phyloP scores from a whole-genome alignment of 2,329 filamentous ascomycete species.

The Fusarium temperatum region DNA sequence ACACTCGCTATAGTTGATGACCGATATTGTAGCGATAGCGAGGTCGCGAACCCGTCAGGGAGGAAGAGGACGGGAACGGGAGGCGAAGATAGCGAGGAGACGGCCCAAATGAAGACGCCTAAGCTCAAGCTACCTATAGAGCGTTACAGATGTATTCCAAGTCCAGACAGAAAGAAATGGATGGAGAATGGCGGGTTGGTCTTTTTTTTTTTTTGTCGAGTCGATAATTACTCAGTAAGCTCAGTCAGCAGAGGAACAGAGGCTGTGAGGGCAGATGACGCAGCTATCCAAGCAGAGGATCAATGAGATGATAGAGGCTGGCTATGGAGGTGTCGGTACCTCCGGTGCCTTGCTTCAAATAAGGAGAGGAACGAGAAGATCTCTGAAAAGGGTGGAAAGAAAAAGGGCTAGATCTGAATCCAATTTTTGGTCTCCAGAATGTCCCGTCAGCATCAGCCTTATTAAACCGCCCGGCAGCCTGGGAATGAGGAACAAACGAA shows the following conservation, averaged over 20 bases:
- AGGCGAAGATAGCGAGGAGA: not conserved
- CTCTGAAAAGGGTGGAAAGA: conserved; percentile 2
- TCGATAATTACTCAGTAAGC: conserved; percentile 1
- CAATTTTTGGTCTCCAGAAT: conserved; percentile 14
- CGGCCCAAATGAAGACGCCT: not conserved
- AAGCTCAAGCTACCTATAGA: conserved; percentile 2
- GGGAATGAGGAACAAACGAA: not conserved
- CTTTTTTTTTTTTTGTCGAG: not conserved
- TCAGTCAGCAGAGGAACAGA: conserved; percentile 21
- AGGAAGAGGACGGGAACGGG: conserved; percentile 1
- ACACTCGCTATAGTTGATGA: not conserved
- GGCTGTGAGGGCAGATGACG: conserved; percentile 18
- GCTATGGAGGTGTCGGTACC: conserved; percentile 14
- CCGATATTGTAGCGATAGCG: conserved; percentile 1
- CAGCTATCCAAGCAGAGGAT: conserved; percentile 12
- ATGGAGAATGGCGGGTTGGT: not conserved
- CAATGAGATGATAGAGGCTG: not conserved
- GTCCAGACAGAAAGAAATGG: not conserved
- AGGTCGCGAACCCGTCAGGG: not conserved
- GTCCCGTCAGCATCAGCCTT: conserved; percentile 35
- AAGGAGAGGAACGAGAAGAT: conserved; percentile 17
- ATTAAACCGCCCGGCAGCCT: conserved; percentile 17
- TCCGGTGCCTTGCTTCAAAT: conserved; percentile 22
- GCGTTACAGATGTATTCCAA: not conserved
- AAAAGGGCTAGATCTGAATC: conserved; percentile 8